Percentiles rank a stretch among this genome's conserved stretches.
Evolutionary conservation across 1,284 basidiomycete species (phyloP).

Genomic region (Pseudozyma tsukubaensis): DNA sequence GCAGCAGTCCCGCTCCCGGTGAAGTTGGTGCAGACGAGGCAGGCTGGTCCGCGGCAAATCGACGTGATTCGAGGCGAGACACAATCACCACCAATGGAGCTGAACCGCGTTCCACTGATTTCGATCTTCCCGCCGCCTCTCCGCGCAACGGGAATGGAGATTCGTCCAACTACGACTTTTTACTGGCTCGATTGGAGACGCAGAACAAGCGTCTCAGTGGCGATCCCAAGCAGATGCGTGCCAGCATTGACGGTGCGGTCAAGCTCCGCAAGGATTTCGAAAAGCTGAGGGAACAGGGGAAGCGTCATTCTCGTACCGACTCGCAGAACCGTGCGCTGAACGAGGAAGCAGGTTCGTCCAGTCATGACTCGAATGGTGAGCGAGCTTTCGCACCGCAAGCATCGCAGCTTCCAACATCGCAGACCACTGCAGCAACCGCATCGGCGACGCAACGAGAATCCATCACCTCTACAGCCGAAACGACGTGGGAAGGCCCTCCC

Average conservation of each 20-base stretch:
- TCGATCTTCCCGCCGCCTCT: neutral
- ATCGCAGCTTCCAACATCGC: neutral
- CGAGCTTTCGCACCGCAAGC: neutral
- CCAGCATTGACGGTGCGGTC: conserved; percentile 59
- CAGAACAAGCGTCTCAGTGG: conserved; percentile 58
- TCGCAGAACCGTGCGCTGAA: conserved; percentile 20
- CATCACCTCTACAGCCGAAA: conserved; percentile 7
- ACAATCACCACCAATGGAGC: conserved; percentile 37
- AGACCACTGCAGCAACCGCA: neutral
- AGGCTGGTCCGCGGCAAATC: conserved; percentile 15
- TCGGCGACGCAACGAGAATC: conserved; percentile 6
- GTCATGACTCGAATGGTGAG: conserved; percentile 7
- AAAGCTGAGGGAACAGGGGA: conserved; percentile 49
- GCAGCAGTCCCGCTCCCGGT: conserved; percentile 22
- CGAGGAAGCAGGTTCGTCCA: conserved; percentile 7
- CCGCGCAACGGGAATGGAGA: conserved; percentile 6
- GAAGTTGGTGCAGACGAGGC: neutral
- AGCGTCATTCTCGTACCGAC: conserved; percentile 29
- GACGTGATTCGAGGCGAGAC: conserved; percentile 28
- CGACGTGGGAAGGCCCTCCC: conserved; percentile 30
- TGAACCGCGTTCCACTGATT: conserved; percentile 15
- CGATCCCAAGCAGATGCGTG: conserved; percentile 60
- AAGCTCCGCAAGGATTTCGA: conserved; percentile 64
- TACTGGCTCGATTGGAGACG: conserved; percentile 53
- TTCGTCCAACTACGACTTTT: conserved; percentile 55